Evolutionary conservation across 148 eudicot genomes (phyloP), one percentile per base, ranked within the genome.

Genomic region (Vaccinium myrtillus): DNA sequence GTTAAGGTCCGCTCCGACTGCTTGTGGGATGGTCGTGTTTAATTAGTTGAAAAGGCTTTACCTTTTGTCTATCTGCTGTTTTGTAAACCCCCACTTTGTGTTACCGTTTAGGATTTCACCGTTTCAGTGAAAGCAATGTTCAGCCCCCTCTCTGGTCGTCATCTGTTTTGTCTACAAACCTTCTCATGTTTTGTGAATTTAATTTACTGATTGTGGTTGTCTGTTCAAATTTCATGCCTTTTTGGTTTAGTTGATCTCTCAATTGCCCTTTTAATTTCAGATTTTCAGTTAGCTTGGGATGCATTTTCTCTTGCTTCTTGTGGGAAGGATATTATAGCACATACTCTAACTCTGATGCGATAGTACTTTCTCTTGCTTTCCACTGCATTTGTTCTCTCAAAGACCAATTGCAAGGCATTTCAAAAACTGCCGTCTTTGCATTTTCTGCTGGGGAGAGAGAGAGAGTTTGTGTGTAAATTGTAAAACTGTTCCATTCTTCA

Each of bases 11-110:
- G 86, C 65, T 5, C 82, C 5, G 91, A 87, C 1, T 90, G 92
- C 87, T 80, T 94, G 81, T 94, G 95, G 95, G 92, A 93, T 87
- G 90, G 90, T 15, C 91, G 91, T 19, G 91, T 92, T 90, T 93
- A 87, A 80, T 30, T 43, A 27, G 74, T 14, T 84, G 46, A 32
- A 49, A 32, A 3, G 12, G 21, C 16, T 19, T 23, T n/a, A 23
- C 1, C 61, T 11, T 59, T 6, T 27, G 77, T 11, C 6, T 27
- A 56, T 50, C 53, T n/a, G 14, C 69, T 21, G 15, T 13, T 27
- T 32, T 59, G 27, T 18, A 39, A 39, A 39, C 4, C 43, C 43
- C 43, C 43, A 39, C 43, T 39, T 39, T 39, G 43, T 39, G 43
- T 39, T 39, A 39, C 8, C 6, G 21, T 18, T 21, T 5, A 30